Conservation (phyloP, 2,329 filamentous ascomycete species). For the Lachnellula occidentalis region DNA sequence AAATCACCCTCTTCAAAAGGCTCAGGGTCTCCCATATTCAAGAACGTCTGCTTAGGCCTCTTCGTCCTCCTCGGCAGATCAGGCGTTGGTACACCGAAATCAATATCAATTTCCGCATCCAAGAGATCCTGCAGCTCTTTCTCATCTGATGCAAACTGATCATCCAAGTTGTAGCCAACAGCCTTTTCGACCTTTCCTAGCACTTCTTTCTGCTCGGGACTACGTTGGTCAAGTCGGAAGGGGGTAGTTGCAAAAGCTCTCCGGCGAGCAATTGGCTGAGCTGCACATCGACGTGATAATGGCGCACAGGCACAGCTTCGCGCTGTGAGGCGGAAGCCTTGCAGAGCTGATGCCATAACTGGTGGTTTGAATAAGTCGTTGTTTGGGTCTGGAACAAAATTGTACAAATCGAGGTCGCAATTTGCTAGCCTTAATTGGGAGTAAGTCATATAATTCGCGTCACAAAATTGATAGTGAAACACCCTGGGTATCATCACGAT, state of each 20-base stretch:
- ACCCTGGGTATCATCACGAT: not conserved
- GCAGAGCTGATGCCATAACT: slow-evolving; percentile 29
- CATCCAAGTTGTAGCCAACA: slow-evolving; percentile 1
- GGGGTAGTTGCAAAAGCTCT: slow-evolving; percentile 23
- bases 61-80: slow-evolving; percentile 8
- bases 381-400: not conserved
- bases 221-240: slow-evolving; percentile 1
- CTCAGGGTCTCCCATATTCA: slow-evolving; percentile 30
- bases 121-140: slow-evolving; percentile 7
- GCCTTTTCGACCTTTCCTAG: not conserved
- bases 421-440: not conserved
- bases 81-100: slow-evolving; percentile 1
- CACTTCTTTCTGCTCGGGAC: not conserved
- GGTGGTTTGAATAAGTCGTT: slow-evolving; percentile 4
- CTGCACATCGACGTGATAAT: slow-evolving; percentile 9
- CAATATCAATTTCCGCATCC: slow-evolving; percentile 8
- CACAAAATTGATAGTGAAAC: not conserved
- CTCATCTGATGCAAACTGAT: slow-evolving; percentile 1
- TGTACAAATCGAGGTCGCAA: not conserved
- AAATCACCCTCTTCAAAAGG: slow-evolving; percentile 24
- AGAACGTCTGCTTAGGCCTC: slow-evolving; percentile 29
- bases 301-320: slow-evolving; percentile 22
- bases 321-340: slow-evolving; percentile 25
- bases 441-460: too few species aligned
- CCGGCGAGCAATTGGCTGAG: slow-evolving; percentile 18